Evolutionary conservation across 2,329 filamentous ascomycete genomes (phyloP).

Genomic region (Davidsoniella virescens): DNA sequence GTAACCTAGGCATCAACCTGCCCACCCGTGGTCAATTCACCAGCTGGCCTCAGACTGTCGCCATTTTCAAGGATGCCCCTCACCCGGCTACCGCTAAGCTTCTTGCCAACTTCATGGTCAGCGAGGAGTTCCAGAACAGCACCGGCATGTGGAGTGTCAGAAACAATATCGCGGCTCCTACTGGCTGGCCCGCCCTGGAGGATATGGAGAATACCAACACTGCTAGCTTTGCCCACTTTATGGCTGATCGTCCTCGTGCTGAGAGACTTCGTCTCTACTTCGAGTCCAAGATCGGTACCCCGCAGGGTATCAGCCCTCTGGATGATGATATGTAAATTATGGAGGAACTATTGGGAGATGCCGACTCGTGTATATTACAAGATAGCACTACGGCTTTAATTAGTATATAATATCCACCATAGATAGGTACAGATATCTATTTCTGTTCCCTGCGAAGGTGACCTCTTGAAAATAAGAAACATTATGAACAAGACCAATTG

Average conservation of each 20-base stretch:
- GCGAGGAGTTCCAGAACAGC: constrained; percentile 23
- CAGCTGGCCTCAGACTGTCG: constrained; percentile 31
- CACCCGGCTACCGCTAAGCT: constrained; percentile 35
- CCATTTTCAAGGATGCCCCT: constrained; percentile 31
- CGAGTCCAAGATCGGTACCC: constrained; percentile 25
- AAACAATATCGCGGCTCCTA: constrained; percentile 19
- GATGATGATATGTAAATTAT: constrained; percentile 16
- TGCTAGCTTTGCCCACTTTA: constrained; percentile 24
- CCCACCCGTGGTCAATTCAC: constrained; percentile 27
- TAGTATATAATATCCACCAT: no score
- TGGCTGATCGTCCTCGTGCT: constrained; percentile 25
- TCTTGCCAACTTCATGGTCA: constrained; percentile 30
- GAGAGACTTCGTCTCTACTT: constrained; percentile 27
- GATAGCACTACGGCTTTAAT: no score
- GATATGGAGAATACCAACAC: constrained; percentile 21
- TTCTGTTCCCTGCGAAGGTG: no score
- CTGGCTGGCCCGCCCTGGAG: constrained; percentile 19
- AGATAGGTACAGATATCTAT: no score
- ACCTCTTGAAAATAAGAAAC: no score
- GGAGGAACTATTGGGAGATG: background rate
- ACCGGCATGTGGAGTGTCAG: constrained; percentile 22
- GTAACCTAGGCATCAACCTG: constrained; percentile 17
- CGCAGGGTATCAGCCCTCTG: constrained; percentile 26
- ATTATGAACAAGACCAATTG: no score
- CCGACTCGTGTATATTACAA: no score